These are phyloP conservation scores for Podospora pseudoanserina DNA, from an alignment of 495 filamentous ascomycete genomes.

Conservation along the genomic window DNA sequence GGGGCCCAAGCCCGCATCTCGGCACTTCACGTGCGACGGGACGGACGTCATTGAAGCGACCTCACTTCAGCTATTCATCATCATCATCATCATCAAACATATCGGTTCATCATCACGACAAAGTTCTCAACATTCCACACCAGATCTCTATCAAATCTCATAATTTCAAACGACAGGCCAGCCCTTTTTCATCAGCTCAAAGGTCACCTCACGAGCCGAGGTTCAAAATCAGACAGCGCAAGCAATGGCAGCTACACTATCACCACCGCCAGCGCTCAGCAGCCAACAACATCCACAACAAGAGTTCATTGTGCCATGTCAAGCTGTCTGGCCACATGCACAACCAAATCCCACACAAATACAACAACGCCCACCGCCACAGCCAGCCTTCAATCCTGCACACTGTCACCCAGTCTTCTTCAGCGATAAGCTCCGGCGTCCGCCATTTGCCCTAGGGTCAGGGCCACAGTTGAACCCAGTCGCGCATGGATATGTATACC, in stretches of 20 bases:
- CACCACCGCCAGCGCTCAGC: background rate
- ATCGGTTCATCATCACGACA: background rate
- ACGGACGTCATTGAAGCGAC: constrained; percentile 20
- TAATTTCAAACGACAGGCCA: background rate
- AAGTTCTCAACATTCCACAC: background rate
- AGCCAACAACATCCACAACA: background rate
- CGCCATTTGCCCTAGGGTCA: constrained; percentile 27
- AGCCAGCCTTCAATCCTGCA: constrained; percentile 34
- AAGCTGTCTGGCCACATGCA: constrained; percentile 12
- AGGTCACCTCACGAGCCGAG: background rate
- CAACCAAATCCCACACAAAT: background rate
- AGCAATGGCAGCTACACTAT: constrained; percentile 17
- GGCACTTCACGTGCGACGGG: constrained; percentile 24
- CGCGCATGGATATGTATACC: constrained; percentile 52
- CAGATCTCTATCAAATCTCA: background rate
- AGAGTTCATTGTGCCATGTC: constrained; percentile 18
- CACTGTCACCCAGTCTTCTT: constrained; percentile 58
- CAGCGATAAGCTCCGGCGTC: constrained; percentile 48
- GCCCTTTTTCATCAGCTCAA: background rate
- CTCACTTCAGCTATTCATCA: background rate
- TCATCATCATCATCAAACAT: background rate
- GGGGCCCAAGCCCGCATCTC: constrained; percentile 13
- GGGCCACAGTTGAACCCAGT: constrained; percentile 41
- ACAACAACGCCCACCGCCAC: background rate
- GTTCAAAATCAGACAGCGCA: background rate